Percentiles rank a stretch among this genome's conserved stretches.
Evolutionary conservation across 768 basidiomycete genomes (phyloP).

Genomic region (Auricularia cornea): DNA sequence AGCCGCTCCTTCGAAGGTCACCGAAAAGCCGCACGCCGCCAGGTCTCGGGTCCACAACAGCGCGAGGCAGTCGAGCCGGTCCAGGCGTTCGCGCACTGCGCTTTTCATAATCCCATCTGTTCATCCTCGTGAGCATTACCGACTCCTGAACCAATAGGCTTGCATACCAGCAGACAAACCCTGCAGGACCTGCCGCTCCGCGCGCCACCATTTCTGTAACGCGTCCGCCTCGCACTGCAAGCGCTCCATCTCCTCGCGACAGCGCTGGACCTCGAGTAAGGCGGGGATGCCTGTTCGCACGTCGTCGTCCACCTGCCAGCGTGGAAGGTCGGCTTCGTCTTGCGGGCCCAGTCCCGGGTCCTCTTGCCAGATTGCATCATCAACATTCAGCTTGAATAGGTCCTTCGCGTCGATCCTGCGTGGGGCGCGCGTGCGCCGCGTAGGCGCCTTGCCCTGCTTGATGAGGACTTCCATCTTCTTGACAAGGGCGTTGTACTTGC

Average conservation of each 20-base stretch:
- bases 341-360: not conserved
- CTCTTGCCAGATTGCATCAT: conserved; percentile 1
- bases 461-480: not conserved
- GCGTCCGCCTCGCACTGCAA: not conserved
- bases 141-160: too few relatives aligned
- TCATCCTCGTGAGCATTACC: too few relatives aligned
- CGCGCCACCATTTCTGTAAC: not conserved
- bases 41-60: too few relatives aligned
- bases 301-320: not conserved
- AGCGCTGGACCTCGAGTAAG: not conserved
- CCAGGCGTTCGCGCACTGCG: too few relatives aligned
- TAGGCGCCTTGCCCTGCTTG: not conserved
- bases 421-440: not conserved
- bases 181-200: not conserved
- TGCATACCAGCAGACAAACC: too few relatives aligned
- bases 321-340: not conserved
- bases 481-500: not conserved
- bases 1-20: too few relatives aligned
- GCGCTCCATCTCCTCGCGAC: not conserved
- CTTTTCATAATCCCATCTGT: too few relatives aligned
- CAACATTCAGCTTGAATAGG: not conserved
- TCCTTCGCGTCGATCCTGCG: not conserved
- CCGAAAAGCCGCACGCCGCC: too few relatives aligned
- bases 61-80: too few relatives aligned
- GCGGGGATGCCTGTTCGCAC: not conserved